Conservation (phyloP, 768 basidiomycete species). For the Tulasnella sp. region DNA sequence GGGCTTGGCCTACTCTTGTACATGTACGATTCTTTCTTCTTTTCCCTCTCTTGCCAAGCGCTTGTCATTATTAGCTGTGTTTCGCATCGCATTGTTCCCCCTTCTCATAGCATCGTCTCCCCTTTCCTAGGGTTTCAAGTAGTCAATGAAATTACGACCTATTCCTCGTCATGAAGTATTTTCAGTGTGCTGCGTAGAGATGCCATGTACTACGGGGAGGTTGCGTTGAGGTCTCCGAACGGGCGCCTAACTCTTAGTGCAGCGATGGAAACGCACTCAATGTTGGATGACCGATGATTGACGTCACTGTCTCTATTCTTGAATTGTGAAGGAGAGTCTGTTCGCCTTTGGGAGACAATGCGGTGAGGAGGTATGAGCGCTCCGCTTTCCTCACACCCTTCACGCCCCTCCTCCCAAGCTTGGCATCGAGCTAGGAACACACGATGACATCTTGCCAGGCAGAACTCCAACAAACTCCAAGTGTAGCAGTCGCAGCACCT, state of each 20-base stretch:
- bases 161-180: not conserved
- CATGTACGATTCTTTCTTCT: not conserved
- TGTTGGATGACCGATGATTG: not conserved
- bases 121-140: not conserved
- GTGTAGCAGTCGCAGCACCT: too few species aligned
- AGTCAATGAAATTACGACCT: not conserved
- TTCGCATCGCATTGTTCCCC: not conserved
- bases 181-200: not conserved
- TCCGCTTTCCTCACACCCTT: too few species aligned
- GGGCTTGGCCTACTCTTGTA: too few species aligned
- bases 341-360: too few species aligned
- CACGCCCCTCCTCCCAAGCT: too few species aligned
- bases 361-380: too few species aligned
- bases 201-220: not conserved
- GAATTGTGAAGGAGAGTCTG: too few species aligned
- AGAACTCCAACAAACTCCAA: not conserved
- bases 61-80: not conserved
- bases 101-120: not conserved
- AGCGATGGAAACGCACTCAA: not conserved
- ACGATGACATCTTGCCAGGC: too few species aligned
- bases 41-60: not conserved
- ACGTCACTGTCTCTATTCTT: too few species aligned
- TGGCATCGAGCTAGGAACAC: too few species aligned
- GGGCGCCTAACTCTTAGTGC: not conserved
- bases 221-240: too few species aligned